Conservation (phyloP, 495 filamentous ascomycete genomes). For the Aspergillus nanangensis region DNA sequence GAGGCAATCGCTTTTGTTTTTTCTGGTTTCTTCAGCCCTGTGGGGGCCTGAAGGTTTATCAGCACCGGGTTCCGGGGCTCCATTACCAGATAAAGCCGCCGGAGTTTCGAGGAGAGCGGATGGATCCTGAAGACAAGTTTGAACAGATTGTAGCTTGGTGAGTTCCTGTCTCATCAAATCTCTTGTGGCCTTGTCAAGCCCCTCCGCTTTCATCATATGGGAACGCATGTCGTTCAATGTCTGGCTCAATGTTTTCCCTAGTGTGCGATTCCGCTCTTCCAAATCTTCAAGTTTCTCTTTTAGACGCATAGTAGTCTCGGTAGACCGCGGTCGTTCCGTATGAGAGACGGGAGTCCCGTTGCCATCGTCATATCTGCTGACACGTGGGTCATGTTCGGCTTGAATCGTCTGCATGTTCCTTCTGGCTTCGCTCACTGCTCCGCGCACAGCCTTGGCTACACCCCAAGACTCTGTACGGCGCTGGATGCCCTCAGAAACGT, state of each 20-base stretch:
- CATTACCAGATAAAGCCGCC: no score
- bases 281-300: conserved; percentile 41
- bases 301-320: conserved; percentile 7
- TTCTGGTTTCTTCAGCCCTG: conserved; percentile 1
- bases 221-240: conserved; percentile 62
- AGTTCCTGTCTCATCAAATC: conserved; percentile 47
- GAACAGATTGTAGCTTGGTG: conserved; percentile 72
- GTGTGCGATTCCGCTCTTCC: conserved; percentile 65
- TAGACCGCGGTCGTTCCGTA: conserved; percentile 1
- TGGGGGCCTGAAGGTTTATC: no score
- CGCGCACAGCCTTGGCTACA: conserved; percentile 84
- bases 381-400: conserved; percentile 32
- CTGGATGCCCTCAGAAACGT: conserved; percentile 79
- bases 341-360: conserved; percentile 6
- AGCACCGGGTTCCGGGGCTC: no score
- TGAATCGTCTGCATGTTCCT: conserved; percentile 66
- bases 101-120: conserved; percentile 49
- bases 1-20: conserved; percentile 1
- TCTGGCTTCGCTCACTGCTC: conserved; percentile 79
- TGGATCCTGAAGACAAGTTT: conserved; percentile 68
- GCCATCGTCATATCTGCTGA: conserved; percentile 4
- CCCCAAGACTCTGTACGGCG: conserved; percentile 81
- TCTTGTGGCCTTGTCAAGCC: conserved; percentile 39
- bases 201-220: conserved; percentile 41
- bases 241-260: conserved; percentile 69